Base-by-base conservation (phyloP, 2,329 filamentous ascomycete species). In the Aspergillus sp. region DNA sequence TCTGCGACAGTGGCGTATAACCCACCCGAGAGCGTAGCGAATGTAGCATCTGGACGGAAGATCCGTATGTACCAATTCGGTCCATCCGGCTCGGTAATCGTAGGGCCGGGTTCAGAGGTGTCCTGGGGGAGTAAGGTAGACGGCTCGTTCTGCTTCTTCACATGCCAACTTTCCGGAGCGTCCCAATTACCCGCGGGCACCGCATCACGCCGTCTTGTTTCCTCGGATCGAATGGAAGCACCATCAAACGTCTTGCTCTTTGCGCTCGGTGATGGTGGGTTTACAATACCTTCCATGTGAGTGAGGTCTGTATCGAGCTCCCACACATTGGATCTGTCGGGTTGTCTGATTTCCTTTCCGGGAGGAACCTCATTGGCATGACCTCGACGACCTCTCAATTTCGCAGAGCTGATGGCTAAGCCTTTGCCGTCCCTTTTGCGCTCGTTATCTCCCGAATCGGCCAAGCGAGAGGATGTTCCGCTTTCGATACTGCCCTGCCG, bases 111-210 rank as follows among this genome's bases (percentile, higher is more conserved):
- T 57, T 91, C 89, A 66, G 92, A 88, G 7, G 85, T 86, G 48
- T 83, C 83, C 62, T 72, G 70, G n/a, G 75, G 73, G 23, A 77
- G 64, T 32, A 65, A 61, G 19, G 70, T 64, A 15, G 73, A 67
- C n/a, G 72, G 61, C 44, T 78, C 76, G 23, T 80, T 70, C 41
- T 80, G 77, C 60, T 87, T 88, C 67, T 90, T 91, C 25, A 98
- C 94, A 54, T 91, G 92, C 95, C 95, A 99, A 73, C 93, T 97
- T 75, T 98, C 94, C 1, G 95, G 94, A 3, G 93, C 93, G 74
- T 96, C 91, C 94, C 94, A 99, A 3, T 86, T 86, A 1, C 88
- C 87, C 41, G 73, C 77, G 53, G 79, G 75, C 38, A 69, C 61
- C 21, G 75, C 73, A 32, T 78, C 75, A 21, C 69, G 64, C 25